Evolutionary conservation across 139 green algal genomes (phyloP).

Genomic region (Asterochloris erici): DNA sequence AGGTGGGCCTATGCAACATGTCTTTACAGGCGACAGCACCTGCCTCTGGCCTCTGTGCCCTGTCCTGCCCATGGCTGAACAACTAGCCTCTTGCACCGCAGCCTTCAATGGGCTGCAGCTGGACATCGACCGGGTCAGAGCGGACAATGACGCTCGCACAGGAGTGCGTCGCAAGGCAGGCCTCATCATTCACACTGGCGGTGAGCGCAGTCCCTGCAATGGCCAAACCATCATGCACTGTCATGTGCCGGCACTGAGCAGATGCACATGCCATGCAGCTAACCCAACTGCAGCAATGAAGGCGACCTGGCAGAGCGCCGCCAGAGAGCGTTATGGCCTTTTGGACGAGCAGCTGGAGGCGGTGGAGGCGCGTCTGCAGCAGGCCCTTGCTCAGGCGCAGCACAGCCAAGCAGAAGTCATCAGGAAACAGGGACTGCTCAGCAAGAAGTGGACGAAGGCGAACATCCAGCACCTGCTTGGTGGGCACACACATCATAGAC

Average conservation of each 20-base stretch:
- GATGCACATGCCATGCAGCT: slow-evolving; percentile 32
- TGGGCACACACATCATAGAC: too few species aligned
- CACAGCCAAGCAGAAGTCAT: too few species aligned
- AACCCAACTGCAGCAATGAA: slow-evolving; percentile 69
- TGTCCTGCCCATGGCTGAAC: neutral
- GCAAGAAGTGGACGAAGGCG: too few species aligned
- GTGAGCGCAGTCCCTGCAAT: slow-evolving; percentile 34
- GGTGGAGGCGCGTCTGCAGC: slow-evolving; percentile 20
- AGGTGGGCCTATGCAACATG: slow-evolving; percentile 29
- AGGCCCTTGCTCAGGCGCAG: neutral
- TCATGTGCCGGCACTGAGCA: neutral
- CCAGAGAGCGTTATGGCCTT: slow-evolving; percentile 43
- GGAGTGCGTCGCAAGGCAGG: slow-evolving; percentile 72
- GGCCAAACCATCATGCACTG: neutral
- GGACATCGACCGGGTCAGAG: slow-evolving; percentile 76
- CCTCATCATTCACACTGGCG: slow-evolving; percentile 79
- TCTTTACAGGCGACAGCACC: neutral
- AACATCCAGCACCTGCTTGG: too few species aligned
- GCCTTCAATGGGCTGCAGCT: slow-evolving; percentile 63
- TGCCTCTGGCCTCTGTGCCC: neutral
- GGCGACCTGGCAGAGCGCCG: slow-evolving; percentile 50
- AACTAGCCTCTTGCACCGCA: slow-evolving; percentile 13
- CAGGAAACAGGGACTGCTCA: too few species aligned
- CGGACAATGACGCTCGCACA: slow-evolving; percentile 61
- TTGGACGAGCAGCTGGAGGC: slow-evolving; percentile 51